Base-by-base conservation (phyloP, 441 rosid genomes). In the Gossypium gossypioides region DNA sequence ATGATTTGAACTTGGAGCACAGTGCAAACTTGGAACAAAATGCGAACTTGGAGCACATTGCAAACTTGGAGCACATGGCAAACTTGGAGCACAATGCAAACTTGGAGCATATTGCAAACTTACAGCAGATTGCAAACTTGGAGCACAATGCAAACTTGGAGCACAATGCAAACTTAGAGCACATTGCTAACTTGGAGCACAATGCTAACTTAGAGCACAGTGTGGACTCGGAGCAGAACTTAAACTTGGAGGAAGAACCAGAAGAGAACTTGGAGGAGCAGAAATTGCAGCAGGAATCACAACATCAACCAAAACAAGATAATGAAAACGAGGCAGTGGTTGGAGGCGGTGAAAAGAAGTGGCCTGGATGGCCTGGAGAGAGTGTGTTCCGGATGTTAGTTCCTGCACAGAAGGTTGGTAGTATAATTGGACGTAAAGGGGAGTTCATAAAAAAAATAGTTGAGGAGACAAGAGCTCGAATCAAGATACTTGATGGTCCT, bases 311-410 rank as follows among this genome's bases (percentile, higher is more conserved):
- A 76, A 77, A 82, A 69, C 81, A 63, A 64, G 90, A 81, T 51
- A 65, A 78, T 74, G 86, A 79, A 56, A 87, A 72, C 15, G 83
- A 79, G 63, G 63, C 77, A 9, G 82, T 67, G 16, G 83, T 64
- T 75, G 93, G 75, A 71, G 86, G 75, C 24, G 89, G 74, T 65
- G 99, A 91, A 80, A 91, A 90, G 78, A 91, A 76, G 87, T 96
- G 99, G 99, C 98, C 96, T 13, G 99, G 99, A 71, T 93, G 99
- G 99, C 99, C 99, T 4, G 98, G 99, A 73, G 99, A 96, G 83
- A 91, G 91, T 25, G 98, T 96, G 44, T 96, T 96, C 64, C 91
- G 99, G 51, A 92, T 96, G 96, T 77, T 96, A 83, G 98, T 96
- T 78, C 98, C 98, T 74, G 97, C 97, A 3, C 98, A 91, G 73